phyloP scores from a whole-genome alignment of 2,329 filamentous ascomycete species.

The Scedosporium minutisporum region DNA sequence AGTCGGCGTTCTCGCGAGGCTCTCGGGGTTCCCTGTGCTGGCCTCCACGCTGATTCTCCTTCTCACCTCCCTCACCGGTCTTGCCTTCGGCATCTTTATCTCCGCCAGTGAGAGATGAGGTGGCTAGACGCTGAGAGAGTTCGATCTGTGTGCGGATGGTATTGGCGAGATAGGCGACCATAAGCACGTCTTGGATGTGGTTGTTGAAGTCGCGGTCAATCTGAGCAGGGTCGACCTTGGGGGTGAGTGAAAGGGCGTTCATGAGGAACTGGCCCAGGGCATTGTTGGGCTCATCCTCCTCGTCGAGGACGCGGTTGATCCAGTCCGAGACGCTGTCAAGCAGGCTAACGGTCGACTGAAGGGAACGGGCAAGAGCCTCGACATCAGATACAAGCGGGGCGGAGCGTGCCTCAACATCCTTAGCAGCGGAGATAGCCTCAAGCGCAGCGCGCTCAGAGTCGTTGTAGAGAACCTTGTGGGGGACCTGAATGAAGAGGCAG shows the following conservation, averaged over 20 bases:
- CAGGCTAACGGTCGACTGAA: slow-evolving; percentile 81
- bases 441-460: slow-evolving; percentile 59
- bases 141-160: slow-evolving; percentile 99
- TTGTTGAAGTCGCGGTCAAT: slow-evolving; percentile 99
- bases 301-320: slow-evolving; percentile 87
- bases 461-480: slow-evolving; percentile 84
- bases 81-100: slow-evolving; percentile 42
- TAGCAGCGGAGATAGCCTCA: slow-evolving; percentile 75
- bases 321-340: slow-evolving; percentile 87
- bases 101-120: slow-evolving; percentile 49
- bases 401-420: slow-evolving; percentile 65
- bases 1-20: slow-evolving; percentile 11
- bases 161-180: slow-evolving; percentile 97
- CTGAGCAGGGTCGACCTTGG: slow-evolving; percentile 83
- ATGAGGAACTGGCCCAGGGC: slow-evolving; percentile 91
- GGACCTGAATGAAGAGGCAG: slow-evolving; percentile 94
- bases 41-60: slow-evolving; percentile 34
- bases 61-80: slow-evolving; percentile 30
- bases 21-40: slow-evolving; percentile 39
- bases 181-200: slow-evolving; percentile 97
- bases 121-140: slow-evolving; percentile 87
- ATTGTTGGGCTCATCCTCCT: slow-evolving; percentile 81
- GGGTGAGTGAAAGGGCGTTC: slow-evolving; percentile 83
- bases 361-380: slow-evolving; percentile 73
- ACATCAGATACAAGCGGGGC: slow-evolving; percentile 76